Evolutionary conservation across 352 stramenopile species (phyloP).

Genomic region (Phytophthora tubulina): DNA sequence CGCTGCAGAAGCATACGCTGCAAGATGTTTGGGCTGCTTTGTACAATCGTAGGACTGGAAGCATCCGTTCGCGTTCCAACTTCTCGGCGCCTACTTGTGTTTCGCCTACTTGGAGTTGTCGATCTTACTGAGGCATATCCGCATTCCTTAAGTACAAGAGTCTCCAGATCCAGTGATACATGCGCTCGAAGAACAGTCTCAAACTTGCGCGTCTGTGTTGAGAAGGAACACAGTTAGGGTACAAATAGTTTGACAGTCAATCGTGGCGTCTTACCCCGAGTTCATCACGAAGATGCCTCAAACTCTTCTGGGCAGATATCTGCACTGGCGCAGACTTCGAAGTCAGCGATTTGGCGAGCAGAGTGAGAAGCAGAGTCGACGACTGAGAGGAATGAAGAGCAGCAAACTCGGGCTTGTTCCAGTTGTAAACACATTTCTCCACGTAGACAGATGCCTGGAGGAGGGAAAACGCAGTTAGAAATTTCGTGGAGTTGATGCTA

Average conservation of each 20-base stretch:
- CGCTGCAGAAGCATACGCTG: conserved; percentile 70
- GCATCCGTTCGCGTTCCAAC: background rate
- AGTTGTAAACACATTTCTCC: conserved; percentile 64
- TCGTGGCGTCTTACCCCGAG: conserved; percentile 41
- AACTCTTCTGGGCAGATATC: conserved; percentile 58
- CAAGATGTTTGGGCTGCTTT: conserved; percentile 53
- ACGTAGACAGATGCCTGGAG: conserved; percentile 65
- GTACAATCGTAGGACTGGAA: conserved; percentile 17
- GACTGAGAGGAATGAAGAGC: conserved; percentile 37
- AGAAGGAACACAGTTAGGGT: no score
- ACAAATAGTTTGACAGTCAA: background rate
- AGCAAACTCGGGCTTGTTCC: conserved; percentile 42
- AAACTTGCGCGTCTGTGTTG: conserved; percentile 15
- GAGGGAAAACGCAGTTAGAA: background rate
- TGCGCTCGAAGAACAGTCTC: conserved; percentile 9
- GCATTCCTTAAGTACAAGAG: conserved; percentile 16
- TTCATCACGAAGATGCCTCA: conserved; percentile 45
- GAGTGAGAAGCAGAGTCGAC: conserved; percentile 33
- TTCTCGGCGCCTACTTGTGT: conserved; percentile 2
- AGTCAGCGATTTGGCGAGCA: conserved; percentile 40
- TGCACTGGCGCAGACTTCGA: conserved; percentile 60
- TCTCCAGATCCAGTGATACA: conserved; percentile 6
- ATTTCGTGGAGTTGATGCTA: background rate
- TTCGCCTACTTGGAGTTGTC: background rate
- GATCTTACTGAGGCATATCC: background rate